A percentile compares a stretch with the other conserved stretches of the same genome.
phyloP scores from a whole-genome alignment of 106 monocot genomes.

The Dendrobium huoshanense region DNA sequence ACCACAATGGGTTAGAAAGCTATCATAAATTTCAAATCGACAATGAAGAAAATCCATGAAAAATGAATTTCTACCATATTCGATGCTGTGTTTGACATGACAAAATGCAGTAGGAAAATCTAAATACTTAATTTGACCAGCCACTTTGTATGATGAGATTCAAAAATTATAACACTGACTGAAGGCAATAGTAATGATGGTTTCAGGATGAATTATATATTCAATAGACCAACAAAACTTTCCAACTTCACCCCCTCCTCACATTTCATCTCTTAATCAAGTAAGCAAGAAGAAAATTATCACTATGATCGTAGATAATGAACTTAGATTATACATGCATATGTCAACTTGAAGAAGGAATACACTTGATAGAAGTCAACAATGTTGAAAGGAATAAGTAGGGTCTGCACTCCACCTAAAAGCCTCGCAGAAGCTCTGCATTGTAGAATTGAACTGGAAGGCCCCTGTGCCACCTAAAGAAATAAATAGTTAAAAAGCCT shows the following conservation, averaged over 20 bases:
- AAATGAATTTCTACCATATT: background rate
- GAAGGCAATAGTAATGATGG: background rate
- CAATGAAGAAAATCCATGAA: background rate
- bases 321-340: background rate
- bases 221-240: background rate
- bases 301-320: background rate
- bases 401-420: background rate
- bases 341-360: background rate
- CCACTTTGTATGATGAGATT: background rate
- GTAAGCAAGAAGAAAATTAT: background rate
- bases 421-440: background rate
- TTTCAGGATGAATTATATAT: background rate
- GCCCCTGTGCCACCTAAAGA: background rate
- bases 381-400: background rate
- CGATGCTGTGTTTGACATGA: background rate
- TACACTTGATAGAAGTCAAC: background rate
- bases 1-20: background rate
- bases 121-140: background rate
- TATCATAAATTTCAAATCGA: background rate
- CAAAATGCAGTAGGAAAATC: background rate
- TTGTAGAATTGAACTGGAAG: background rate
- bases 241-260: background rate
- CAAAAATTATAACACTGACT: background rate
- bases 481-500: background rate
- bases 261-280: background rate